Percentiles rank a stretch among this genome's conserved stretches.
Evolutionary conservation across 2,329 filamentous ascomycete species (phyloP).

Genomic region (Gyromitra esculenta): DNA sequence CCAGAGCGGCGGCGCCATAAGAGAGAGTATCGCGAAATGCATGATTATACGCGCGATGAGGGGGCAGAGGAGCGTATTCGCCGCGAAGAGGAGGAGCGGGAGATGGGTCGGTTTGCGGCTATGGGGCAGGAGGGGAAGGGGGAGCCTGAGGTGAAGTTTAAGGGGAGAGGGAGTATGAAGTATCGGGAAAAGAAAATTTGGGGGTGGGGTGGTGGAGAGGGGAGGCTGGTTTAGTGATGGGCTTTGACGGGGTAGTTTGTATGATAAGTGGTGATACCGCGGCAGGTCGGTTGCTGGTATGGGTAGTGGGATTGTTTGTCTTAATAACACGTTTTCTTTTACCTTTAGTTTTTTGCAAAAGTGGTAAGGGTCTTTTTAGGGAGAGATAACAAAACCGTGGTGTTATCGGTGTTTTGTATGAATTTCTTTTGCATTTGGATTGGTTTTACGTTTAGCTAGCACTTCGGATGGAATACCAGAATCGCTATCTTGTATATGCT

Average conservation of each 20-base stretch:
- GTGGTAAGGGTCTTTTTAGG: no score
- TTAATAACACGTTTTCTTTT: no score
- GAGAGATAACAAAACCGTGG: no score
- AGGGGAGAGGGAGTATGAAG: slow-evolving; percentile 57
- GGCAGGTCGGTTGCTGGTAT: not conserved
- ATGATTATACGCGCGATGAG: slow-evolving; percentile 51
- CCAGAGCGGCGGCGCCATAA: slow-evolving; percentile 26
- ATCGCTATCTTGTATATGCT: no score
- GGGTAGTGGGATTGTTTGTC: no score
- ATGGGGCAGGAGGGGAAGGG: slow-evolving; percentile 36
- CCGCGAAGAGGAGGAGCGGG: slow-evolving; percentile 50
- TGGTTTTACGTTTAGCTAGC: no score
- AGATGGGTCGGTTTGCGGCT: slow-evolving; percentile 41
- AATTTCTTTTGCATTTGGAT: no score
- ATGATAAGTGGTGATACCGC: not conserved
- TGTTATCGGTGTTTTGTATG: no score
- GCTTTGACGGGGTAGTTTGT: slow-evolving; percentile 13
- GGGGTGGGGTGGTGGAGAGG: slow-evolving; percentile 49
- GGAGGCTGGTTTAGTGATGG: slow-evolving; percentile 27
- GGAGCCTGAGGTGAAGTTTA: slow-evolving; percentile 56
- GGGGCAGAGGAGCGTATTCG: slow-evolving; percentile 52
- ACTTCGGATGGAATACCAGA: no score
- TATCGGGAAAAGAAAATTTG: slow-evolving; percentile 56
- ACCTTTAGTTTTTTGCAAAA: no score
- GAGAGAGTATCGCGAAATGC: slow-evolving; percentile 18